A percentile compares a stretch with the other conserved stretches of the same genome.
These are phyloP conservation scores for Xylaria sp. DNA, from an alignment of 2,329 filamentous ascomycete genomes.

Conservation along the genomic window DNA sequence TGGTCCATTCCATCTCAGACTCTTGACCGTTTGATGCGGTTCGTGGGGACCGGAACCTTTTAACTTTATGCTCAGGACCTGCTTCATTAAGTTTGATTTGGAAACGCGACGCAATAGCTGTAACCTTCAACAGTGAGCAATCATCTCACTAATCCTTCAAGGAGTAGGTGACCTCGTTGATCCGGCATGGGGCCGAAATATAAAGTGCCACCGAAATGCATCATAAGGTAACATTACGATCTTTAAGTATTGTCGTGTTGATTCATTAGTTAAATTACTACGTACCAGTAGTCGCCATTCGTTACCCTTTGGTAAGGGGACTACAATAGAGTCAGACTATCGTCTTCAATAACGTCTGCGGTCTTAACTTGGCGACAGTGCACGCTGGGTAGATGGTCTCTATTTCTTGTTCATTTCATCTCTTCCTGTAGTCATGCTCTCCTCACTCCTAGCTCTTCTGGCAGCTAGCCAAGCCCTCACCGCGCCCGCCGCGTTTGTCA, in stretches of 20 bases:
- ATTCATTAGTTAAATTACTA: neutral
- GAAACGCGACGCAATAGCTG: neutral
- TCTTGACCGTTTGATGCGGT: no score
- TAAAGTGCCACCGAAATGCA: neutral
- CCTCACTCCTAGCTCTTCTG: conserved; percentile 26
- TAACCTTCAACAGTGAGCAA: neutral
- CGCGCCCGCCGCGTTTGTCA: conserved; percentile 41
- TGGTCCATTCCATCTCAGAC: no score
- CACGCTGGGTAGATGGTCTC: neutral
- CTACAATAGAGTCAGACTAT: conserved; percentile 12
- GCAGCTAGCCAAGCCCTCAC: conserved; percentile 27
- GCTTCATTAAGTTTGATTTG: conserved; percentile 15
- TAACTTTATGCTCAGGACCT: no score
- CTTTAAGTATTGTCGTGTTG: neutral
- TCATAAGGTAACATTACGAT: neutral
- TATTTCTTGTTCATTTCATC: neutral
- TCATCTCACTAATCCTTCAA: neutral
- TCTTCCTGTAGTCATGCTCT: conserved; percentile 22
- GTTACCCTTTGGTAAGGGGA: neutral
- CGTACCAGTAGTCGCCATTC: no score
- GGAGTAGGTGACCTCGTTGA: conserved; percentile 11
- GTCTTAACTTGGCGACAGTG: neutral
- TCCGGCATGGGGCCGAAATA: conserved; percentile 17
- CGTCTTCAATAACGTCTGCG: neutral
- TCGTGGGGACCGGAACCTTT: no score